Conservation (phyloP, 257 asterid species). For the Ilex asprella region DNA sequence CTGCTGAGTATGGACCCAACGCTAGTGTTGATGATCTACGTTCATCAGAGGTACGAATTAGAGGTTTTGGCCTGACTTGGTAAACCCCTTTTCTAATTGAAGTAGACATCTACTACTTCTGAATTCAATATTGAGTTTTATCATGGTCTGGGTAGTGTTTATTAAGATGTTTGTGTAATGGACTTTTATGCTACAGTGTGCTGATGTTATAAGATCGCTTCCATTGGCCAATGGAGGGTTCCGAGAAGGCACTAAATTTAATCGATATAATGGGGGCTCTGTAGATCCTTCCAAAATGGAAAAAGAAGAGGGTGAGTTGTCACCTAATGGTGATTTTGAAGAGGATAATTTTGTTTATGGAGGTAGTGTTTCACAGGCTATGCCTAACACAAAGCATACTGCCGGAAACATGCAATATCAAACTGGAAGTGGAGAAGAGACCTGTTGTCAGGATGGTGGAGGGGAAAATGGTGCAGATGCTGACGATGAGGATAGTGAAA, state of each 20-base stretch:
- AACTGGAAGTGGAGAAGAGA: constrained; percentile 40
- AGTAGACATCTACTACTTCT: not conserved
- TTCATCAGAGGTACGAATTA: constrained; percentile 51
- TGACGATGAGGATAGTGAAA: constrained; percentile 85
- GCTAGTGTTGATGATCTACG: constrained; percentile 34
- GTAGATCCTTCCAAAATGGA: constrained; percentile 66
- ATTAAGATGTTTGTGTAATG: constrained; percentile 9
- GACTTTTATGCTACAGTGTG: constrained; percentile 37
- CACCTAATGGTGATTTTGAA: constrained; percentile 75
- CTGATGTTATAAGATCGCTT: constrained; percentile 33
- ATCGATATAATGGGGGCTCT: constrained; percentile 38
- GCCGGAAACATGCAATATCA: constrained; percentile 43
- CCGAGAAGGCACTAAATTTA: constrained; percentile 37
- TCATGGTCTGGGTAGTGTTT: not conserved
- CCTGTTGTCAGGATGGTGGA: constrained; percentile 42
- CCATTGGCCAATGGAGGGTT: constrained; percentile 45
- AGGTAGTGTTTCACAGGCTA: constrained; percentile 33
- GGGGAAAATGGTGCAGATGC: constrained; percentile 78
- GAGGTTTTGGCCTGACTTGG: constrained; percentile 10
- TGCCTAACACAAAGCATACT: constrained; percentile 32
- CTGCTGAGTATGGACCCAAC: constrained; percentile 40
- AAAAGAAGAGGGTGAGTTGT: constrained; percentile 93
- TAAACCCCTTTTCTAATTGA: constrained; percentile 10
- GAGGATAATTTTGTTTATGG: constrained; percentile 69
- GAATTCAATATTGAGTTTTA: not conserved